phyloP scores from a whole-genome alignment of 2,329 filamentous ascomycete species.

The Helotiales sp. region DNA sequence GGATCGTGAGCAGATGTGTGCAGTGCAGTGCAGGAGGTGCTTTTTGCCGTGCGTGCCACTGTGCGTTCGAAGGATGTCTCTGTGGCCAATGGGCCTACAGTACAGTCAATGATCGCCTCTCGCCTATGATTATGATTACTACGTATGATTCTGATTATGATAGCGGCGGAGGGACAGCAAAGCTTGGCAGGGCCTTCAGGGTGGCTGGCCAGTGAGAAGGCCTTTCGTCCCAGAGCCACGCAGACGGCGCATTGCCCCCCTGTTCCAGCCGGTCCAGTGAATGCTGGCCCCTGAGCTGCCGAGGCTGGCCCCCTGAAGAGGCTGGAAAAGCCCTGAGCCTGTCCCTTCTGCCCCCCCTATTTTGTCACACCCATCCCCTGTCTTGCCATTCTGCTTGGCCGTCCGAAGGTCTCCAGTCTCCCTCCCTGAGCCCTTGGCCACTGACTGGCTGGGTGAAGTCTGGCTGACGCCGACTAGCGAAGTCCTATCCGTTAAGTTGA shows the following conservation, averaged over 20 bases:
- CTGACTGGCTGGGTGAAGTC: constrained; percentile 19
- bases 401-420: constrained; percentile 22
- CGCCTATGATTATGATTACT: no score
- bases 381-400: constrained; percentile 20
- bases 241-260: constrained; percentile 11
- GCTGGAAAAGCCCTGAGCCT: background rate
- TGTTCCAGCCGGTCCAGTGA: constrained; percentile 1
- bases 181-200: constrained; percentile 10
- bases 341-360: background rate
- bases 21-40: background rate
- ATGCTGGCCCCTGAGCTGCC: background rate
- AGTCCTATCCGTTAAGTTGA: constrained; percentile 13
- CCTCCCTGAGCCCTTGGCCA: constrained; percentile 7
- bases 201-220: constrained; percentile 11
- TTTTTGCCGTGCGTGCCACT: constrained; percentile 16
- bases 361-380: background rate
- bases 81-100: constrained; percentile 17
- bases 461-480: background rate
- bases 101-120: constrained; percentile 19
- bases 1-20: background rate
- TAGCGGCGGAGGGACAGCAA: constrained; percentile 9
- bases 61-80: constrained; percentile 11
- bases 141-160: no score
- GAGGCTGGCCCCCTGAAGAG: background rate
- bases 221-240: constrained; percentile 14